Percentiles rank a stretch among this genome's conserved stretches.
Evolutionary conservation across 202 grass and related monocot species (phyloP).

Genomic region (Musa balbisiana): DNA sequence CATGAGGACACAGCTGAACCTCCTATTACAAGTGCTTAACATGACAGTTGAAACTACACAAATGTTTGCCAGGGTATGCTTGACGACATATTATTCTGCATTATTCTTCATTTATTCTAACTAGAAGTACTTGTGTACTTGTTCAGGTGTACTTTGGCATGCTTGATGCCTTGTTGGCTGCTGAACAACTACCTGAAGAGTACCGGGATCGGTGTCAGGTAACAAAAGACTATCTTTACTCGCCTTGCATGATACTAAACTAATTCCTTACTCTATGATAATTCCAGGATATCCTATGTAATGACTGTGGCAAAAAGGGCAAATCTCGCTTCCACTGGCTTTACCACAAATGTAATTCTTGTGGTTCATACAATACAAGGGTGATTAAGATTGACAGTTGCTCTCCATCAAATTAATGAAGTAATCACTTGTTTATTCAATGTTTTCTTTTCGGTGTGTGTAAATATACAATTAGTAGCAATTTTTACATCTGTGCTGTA

Average conservation of each 20-base stretch:
- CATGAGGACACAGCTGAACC: too few relatives aligned
- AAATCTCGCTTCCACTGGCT: conserved; percentile 78
- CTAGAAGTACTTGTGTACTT: neutral
- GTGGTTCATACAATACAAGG: conserved; percentile 89
- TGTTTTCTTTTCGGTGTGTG: conserved; percentile 1
- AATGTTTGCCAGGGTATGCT: neutral
- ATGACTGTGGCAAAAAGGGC: conserved; percentile 77
- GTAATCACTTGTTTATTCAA: neutral
- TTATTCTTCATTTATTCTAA: neutral
- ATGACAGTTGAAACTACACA: too few relatives aligned
- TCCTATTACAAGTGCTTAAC: too few relatives aligned
- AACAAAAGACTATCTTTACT: conserved; percentile 1
- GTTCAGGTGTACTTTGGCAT: conserved; percentile 96
- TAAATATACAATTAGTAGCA: conserved; percentile 13
- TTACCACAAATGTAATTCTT: conserved; percentile 81
- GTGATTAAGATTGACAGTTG: conserved; percentile 68
- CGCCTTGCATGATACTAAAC: too few relatives aligned
- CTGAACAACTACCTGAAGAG: conserved; percentile 82
- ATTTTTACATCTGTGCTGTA: neutral
- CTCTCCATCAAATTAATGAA: conserved; percentile 41
- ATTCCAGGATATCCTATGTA: conserved; percentile 90
- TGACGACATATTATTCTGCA: neutral
- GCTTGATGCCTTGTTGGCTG: conserved; percentile 77
- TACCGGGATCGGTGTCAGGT: conserved; percentile 77
- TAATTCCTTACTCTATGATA: conserved; percentile 12